Percentiles rank a stretch among this genome's conserved stretches.
phyloP scores from a whole-genome alignment of 2,329 filamentous ascomycete genomes.

The Aspergillus clavatus region DNA sequence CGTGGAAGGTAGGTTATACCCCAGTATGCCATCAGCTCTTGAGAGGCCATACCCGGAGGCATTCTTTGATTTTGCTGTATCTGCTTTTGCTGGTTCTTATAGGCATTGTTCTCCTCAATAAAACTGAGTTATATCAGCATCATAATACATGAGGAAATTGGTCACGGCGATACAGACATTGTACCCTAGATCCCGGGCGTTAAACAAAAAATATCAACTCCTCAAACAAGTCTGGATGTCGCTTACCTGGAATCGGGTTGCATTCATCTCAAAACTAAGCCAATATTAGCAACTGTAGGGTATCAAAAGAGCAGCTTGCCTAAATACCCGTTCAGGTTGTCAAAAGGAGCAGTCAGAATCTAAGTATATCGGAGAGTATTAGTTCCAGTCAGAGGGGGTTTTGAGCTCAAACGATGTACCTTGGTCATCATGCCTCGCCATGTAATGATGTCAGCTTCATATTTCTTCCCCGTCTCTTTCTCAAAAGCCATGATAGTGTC shows the following conservation, averaged over 20 bases:
- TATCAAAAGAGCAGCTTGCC: neutral
- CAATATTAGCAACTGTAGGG: conserved; percentile 9
- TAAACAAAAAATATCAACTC: conserved; percentile 11
- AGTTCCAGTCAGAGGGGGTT: neutral
- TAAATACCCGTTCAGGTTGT: conserved; percentile 69
- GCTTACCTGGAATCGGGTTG: conserved; percentile 76
- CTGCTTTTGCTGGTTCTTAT: conserved; percentile 60
- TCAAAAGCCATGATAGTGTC: conserved; percentile 71
- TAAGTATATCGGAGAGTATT: conserved; percentile 33
- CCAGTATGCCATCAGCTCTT: conserved; percentile 89
- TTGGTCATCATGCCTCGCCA: conserved; percentile 99
- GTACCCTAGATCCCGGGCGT: conserved; percentile 43
- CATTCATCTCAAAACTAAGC: conserved; percentile 90
- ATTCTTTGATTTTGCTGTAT: conserved; percentile 51
- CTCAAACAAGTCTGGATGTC: conserved; percentile 1
- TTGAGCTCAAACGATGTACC: conserved; percentile 45
- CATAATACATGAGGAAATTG: neutral
- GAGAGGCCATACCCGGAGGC: conserved; percentile 54
- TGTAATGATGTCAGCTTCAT: conserved; percentile 75
- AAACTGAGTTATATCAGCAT: conserved; percentile 54
- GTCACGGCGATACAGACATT: conserved; percentile 41
- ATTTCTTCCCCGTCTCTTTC: conserved; percentile 59
- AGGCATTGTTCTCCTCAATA: conserved; percentile 82
- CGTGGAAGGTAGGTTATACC: conserved; percentile 47
- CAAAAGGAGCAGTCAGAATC: conserved; percentile 83